Evolutionary conservation across 306 rosid species (phyloP).

Genomic region (Begonia fuchsioides): DNA sequence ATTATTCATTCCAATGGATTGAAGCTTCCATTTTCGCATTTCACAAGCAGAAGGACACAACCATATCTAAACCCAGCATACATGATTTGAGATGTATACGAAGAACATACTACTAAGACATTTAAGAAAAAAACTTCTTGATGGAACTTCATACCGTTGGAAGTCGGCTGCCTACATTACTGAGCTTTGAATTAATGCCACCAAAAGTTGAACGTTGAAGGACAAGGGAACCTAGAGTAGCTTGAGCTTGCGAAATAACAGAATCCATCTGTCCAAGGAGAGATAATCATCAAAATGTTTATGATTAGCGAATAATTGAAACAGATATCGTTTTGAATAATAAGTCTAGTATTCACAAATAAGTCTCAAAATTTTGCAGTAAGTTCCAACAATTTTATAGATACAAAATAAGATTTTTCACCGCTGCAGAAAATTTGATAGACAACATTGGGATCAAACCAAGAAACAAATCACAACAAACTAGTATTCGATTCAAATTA

Average conservation of each 20-base stretch:
- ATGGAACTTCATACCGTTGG: conserved; percentile 51
- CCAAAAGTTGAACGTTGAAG: conserved; percentile 88
- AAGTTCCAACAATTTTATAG: no score
- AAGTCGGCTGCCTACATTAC: conserved; percentile 86
- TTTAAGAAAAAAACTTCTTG: not conserved
- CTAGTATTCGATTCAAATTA: no score
- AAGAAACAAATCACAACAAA: no score
- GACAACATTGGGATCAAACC: no score
- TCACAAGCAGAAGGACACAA: not conserved
- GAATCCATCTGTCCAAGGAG: conserved; percentile 46
- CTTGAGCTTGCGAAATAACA: conserved; percentile 94
- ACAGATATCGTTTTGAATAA: no score
- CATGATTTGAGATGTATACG: not conserved
- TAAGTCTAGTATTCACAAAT: no score
- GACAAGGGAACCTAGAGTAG: conserved; percentile 80
- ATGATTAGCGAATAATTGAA: no score
- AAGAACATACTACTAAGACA: not conserved
- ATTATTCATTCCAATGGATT: no score
- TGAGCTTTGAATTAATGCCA: conserved; percentile 87
- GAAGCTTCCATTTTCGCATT: not conserved
- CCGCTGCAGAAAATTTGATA: no score
- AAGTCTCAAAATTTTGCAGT: no score
- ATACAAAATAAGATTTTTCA: no score
- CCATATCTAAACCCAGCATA: not conserved
- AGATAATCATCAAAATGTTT: not conserved